Percentiles rank a stretch among this genome's conserved stretches.
Conservation (phyloP, 2,329 filamentous ascomycete species). For the Uncinocarpus reesii region DNA sequence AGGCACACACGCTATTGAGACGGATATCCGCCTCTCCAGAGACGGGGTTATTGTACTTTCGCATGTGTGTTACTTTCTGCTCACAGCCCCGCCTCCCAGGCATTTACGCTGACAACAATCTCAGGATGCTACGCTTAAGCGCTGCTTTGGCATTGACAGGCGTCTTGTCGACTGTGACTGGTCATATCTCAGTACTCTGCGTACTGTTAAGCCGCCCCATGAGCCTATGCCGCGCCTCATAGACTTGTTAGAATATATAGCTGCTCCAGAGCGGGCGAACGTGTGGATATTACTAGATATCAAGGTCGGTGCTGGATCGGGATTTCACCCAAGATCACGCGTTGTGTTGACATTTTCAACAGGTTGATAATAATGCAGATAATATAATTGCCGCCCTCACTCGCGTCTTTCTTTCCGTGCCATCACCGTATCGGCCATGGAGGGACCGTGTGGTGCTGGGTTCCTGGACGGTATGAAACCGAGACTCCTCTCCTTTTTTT, state of each 20-base stretch:
- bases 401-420: slow-evolving; percentile 49
- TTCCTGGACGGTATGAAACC: slow-evolving; percentile 59
- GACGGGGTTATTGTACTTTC: slow-evolving; percentile 79
- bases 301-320: slow-evolving; percentile 45
- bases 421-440: slow-evolving; percentile 50
- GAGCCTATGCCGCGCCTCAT: slow-evolving; percentile 61
- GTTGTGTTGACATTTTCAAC: slow-evolving; percentile 6
- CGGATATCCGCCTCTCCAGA: slow-evolving; percentile 70
- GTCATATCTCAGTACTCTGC: slow-evolving; percentile 57
- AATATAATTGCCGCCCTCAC: slow-evolving; percentile 61
- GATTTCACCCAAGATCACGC: background rate
- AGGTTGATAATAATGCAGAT: slow-evolving; percentile 41
- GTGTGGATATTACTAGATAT: slow-evolving; percentile 82
- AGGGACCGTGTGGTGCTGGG: slow-evolving; percentile 63
- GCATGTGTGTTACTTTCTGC: slow-evolving; percentile 53
- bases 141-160: slow-evolving; percentile 68
- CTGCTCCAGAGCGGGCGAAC: slow-evolving; percentile 51
- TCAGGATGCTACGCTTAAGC: slow-evolving; percentile 63
- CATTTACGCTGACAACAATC: background rate
- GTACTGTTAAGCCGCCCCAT: slow-evolving; percentile 57
- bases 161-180: slow-evolving; percentile 68
- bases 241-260: slow-evolving; percentile 65
- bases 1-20: slow-evolving; percentile 74
- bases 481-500: background rate
- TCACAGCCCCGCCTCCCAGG: too few species aligned